These are phyloP conservation scores for Tilletiopsis washingtonensis DNA, from an alignment of 1,284 basidiomycete species.

Conservation along the genomic window DNA sequence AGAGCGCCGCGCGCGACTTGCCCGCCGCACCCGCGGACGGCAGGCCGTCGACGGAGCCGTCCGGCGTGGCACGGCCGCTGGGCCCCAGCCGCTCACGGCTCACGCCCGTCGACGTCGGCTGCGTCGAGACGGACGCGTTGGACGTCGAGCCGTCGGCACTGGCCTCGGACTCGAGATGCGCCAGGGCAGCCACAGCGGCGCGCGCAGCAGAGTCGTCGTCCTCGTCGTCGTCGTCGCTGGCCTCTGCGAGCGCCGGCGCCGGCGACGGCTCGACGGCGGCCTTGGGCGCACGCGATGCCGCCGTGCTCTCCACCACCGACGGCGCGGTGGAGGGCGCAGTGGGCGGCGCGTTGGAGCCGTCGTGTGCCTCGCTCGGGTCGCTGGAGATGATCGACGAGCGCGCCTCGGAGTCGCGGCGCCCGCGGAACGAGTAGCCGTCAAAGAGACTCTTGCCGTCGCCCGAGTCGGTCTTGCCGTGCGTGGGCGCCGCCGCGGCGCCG, in stretches of 20 bases:
- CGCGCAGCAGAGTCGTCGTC: constrained; percentile 33
- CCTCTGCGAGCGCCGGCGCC: not conserved
- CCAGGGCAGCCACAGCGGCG: constrained; percentile 32
- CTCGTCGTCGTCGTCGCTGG: constrained; percentile 20
- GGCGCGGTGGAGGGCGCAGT: not conserved
- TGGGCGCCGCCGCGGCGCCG: constrained; percentile 8
- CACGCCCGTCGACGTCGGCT: not conserved
- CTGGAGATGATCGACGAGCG: constrained; percentile 19
- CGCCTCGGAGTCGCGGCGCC: constrained; percentile 34
- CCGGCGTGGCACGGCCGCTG: not conserved
- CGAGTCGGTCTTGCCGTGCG: constrained; percentile 3
- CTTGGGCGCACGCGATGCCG: not conserved
- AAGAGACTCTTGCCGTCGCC: constrained; percentile 26
- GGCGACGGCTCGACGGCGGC: constrained; percentile 1
- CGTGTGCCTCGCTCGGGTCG: constrained; percentile 3
- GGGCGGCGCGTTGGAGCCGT: not conserved
- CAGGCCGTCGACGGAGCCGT: not conserved
- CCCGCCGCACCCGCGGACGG: not conserved
- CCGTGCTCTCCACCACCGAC: constrained; percentile 5
- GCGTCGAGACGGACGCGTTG: not conserved
- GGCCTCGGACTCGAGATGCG: constrained; percentile 32
- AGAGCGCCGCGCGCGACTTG: constrained; percentile 10
- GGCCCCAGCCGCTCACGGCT: not conserved
- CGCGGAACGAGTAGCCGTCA: constrained; percentile 41
- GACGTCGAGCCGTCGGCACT: constrained; percentile 13